phyloP scores from a whole-genome alignment of 768 basidiomycete species.

The Agrocybe chaxingu region DNA sequence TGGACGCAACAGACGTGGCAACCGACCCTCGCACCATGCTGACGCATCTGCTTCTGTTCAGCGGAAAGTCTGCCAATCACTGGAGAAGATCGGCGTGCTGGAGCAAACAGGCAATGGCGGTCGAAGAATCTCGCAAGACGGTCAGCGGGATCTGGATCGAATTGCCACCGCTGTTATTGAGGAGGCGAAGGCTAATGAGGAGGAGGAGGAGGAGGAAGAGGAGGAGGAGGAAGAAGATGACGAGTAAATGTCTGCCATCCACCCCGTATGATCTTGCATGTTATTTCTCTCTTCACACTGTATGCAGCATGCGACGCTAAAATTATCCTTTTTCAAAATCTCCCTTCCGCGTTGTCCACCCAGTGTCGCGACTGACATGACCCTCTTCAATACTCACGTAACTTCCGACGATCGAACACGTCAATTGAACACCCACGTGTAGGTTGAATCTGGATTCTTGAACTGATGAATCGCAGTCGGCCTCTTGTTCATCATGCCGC shows the following conservation, averaged over 20 bases:
- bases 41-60: conserved; percentile 85
- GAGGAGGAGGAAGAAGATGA: conserved; percentile 61
- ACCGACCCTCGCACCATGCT: conserved; percentile 94
- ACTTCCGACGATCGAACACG: neutral
- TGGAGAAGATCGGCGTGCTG: conserved; percentile 98
- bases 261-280: conserved; percentile 36
- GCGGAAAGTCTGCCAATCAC: conserved; percentile 92
- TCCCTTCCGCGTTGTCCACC: conserved; percentile 5
- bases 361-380: no score
- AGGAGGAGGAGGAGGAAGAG: conserved; percentile 73
- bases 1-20: conserved; percentile 91
- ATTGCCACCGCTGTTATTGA: conserved; percentile 90
- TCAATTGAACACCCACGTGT: neutral
- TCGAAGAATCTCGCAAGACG: conserved; percentile 94
- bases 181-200: conserved; percentile 68
- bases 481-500: no score
- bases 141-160: conserved; percentile 92
- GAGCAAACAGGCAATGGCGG: conserved; percentile 94
- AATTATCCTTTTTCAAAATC: conserved; percentile 22
- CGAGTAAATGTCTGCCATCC: conserved; percentile 32
- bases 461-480: no score
- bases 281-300: conserved; percentile 30
- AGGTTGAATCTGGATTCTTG: no score
- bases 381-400: neutral
- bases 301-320: conserved; percentile 41